These are phyloP conservation scores for Yamadazyma olivae DNA, from an alignment of 805 yeast genomes.

Conservation along the genomic window DNA sequence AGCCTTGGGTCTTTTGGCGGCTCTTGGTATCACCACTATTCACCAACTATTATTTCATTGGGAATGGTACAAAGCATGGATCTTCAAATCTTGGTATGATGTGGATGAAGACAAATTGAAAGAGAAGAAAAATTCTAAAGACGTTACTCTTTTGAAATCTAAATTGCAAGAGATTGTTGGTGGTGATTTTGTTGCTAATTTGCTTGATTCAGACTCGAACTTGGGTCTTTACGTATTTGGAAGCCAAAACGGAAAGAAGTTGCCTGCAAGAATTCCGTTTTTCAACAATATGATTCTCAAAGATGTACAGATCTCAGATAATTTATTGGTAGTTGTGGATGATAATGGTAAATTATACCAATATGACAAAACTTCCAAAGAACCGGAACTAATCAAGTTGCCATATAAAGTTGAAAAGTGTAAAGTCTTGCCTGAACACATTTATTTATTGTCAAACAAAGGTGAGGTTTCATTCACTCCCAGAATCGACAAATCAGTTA, in stretches of 20 bases:
- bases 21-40: conserved; percentile 37
- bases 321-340: conserved; percentile 56
- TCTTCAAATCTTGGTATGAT: conserved; percentile 31
- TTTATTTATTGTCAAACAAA: conserved; percentile 39
- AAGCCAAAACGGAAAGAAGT: conserved; percentile 28
- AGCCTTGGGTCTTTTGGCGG: conserved; percentile 36
- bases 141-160: conserved; percentile 21
- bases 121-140: conserved; percentile 24
- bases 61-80: conserved; percentile 31
- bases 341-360: conserved; percentile 70
- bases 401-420: conserved; percentile 27
- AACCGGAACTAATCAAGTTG: conserved; percentile 20
- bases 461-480: conserved; percentile 37
- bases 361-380: conserved; percentile 40
- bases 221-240: conserved; percentile 40
- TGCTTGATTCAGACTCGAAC: conserved; percentile 20
- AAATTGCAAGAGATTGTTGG: conserved; percentile 23
- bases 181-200: conserved; percentile 14
- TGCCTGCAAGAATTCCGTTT: conserved; percentile 58
- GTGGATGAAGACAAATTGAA: conserved; percentile 23
- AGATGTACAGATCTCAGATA: conserved; percentile 52
- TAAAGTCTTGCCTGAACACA: conserved; percentile 49
- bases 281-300: conserved; percentile 62
- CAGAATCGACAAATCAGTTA: conserved; percentile 15
- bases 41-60: conserved; percentile 45